phyloP scores from a whole-genome alignment of 164 flowering plant species.

The Nymphaea colorata region DNA sequence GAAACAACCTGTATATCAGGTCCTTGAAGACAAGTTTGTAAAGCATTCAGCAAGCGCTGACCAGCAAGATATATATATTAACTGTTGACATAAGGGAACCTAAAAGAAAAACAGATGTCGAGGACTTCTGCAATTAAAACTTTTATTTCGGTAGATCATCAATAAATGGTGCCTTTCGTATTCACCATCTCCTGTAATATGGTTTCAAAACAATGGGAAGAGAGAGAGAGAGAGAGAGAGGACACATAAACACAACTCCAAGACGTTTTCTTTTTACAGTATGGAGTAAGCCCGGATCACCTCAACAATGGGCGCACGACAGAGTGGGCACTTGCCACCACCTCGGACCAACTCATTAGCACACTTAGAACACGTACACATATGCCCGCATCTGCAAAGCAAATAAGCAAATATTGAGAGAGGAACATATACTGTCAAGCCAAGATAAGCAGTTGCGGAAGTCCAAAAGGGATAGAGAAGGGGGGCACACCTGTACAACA shows the following conservation, averaged over 20 bases:
- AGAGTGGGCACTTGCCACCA: slow-evolving; percentile 88
- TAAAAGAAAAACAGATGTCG: too few species aligned
- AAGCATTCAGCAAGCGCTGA: too few species aligned
- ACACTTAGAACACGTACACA: slow-evolving; percentile 88
- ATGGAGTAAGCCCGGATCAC: slow-evolving; percentile 79
- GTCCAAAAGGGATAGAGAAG: neutral
- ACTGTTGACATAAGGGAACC: too few species aligned
- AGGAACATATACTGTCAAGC: neutral
- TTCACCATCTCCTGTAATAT: neutral
- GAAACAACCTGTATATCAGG: too few species aligned
- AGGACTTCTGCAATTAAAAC: too few species aligned
- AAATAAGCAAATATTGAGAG: neutral
- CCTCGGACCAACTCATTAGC: slow-evolving; percentile 59
- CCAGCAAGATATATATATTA: too few species aligned
- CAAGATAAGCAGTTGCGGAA: neutral
- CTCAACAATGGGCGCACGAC: slow-evolving; percentile 79
- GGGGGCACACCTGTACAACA: slow-evolving; percentile 50
- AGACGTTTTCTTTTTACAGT: slow-evolving; percentile 31
- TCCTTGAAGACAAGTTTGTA: too few species aligned
- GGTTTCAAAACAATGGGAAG: neutral
- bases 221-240: neutral
- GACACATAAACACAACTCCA: neutral
- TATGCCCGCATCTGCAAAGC: slow-evolving; percentile 83
- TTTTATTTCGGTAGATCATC: neutral
- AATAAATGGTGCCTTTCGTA: neutral